Evolutionary conservation across 805 yeast genomes (phyloP).

Genomic region (Danielozyma ontarioensis): DNA sequence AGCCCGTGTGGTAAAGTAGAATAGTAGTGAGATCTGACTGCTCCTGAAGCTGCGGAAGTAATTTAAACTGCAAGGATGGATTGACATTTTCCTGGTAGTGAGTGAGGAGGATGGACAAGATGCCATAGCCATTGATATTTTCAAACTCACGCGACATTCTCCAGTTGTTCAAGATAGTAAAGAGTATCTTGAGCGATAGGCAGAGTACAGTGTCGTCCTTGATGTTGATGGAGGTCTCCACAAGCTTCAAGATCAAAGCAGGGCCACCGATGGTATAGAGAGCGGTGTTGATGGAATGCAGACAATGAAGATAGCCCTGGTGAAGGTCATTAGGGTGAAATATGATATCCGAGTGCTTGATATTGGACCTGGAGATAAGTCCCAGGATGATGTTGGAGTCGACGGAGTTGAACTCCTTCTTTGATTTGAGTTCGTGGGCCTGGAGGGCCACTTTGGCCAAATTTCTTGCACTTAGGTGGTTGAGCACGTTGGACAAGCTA

Average conservation of each 20-base stretch:
- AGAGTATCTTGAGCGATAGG: constrained; percentile 34
- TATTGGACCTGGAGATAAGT: constrained; percentile 1
- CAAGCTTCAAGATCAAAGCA: constrained; percentile 37
- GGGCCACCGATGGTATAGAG: constrained; percentile 50
- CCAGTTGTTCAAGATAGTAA: constrained; percentile 45
- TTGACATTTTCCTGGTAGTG: constrained; percentile 37
- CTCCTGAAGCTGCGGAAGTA: constrained; percentile 5
- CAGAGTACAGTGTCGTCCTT: constrained; percentile 21
- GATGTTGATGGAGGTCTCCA: constrained; percentile 37
- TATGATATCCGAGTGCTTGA: constrained; percentile 6
- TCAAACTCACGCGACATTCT: constrained; percentile 55
- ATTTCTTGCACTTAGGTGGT: constrained; percentile 34
- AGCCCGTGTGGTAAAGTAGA: constrained; percentile 52
- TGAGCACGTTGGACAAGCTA: constrained; percentile 34
- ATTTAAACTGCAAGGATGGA: constrained; percentile 7
- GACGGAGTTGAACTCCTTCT: background rate
- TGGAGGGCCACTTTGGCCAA: constrained; percentile 32
- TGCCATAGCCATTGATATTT: constrained; percentile 53
- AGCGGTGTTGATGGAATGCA: constrained; percentile 23
- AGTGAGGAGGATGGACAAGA: constrained; percentile 49
- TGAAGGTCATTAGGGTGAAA: constrained; percentile 8
- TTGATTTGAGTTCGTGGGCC: constrained; percentile 23
- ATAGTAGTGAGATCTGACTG: constrained; percentile 11
- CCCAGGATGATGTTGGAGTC: background rate
- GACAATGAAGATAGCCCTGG: constrained; percentile 12